phyloP scores from a whole-genome alignment of 306 rosid species.

The Prunus fruticosa region DNA sequence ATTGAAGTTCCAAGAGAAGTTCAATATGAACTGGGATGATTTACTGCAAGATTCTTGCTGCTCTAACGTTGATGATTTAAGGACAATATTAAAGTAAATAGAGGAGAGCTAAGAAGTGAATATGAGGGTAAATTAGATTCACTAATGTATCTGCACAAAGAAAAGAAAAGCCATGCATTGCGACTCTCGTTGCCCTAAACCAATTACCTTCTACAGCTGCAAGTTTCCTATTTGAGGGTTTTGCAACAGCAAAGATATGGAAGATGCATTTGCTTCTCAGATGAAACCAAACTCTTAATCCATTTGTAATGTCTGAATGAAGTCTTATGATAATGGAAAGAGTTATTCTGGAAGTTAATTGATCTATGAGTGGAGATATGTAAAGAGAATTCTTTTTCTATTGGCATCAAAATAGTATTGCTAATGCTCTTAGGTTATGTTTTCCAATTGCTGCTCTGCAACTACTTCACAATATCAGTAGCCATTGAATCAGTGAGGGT shows the following conservation, averaged over 20 bases:
- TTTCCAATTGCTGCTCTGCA: background rate
- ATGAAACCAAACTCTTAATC: background rate
- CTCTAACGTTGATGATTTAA: background rate
- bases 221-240: background rate
- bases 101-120: background rate
- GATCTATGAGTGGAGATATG: background rate
- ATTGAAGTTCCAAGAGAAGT: constrained; percentile 9
- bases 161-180: background rate
- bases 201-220: background rate
- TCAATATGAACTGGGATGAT: background rate
- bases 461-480: background rate
- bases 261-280: background rate
- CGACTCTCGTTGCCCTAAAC: background rate
- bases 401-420: background rate
- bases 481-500: background rate
- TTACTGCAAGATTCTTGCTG: constrained; percentile 3
- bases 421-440: background rate
- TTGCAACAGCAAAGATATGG: background rate
- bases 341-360: background rate
- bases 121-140: background rate
- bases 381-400: background rate
- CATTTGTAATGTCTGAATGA: background rate
- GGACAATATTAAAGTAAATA: background rate
- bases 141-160: background rate
- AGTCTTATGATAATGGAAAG: background rate